Evolutionary conservation across 495 filamentous ascomycete species (phyloP), one percentile per base, ranked within the genome.

Genomic region (Apiosordaria backusii): DNA sequence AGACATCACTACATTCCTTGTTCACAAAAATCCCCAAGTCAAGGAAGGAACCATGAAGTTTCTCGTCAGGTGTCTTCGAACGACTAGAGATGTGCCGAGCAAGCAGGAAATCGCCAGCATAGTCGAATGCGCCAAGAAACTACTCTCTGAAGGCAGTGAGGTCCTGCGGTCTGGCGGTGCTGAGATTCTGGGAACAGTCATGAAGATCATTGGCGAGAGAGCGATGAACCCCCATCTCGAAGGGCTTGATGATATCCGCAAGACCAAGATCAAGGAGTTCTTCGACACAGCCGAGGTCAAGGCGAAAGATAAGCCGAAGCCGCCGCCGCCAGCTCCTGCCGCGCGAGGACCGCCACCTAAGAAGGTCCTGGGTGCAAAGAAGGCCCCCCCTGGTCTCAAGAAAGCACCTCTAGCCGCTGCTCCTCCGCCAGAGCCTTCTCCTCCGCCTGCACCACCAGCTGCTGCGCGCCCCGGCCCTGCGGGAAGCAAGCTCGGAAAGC

Each of bases 161-260:
- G 91, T 83, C 13, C 86, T 93, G 53, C 85, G 96, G 74, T 89
- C 92, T 50, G 91, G 91, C 54, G 95, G 92, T 72, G 93, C 93
- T 15, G 96, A 99, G 72, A 86, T 92, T 40, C 81, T 99, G 19
- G 96, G 96, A 67, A 97, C 93, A 0, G 76, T 99, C 68, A 97
- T 97, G 95, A 98, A 97, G 83, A 98, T 99, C 58, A 89, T 97
- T 82, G 94, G 96, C 54, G 96, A 99, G 73, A 86, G 95, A 52
- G 89, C 89, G n/a, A 99, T 98, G 95, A 91, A 89, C 54, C 91
- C 92, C 6, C 92, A 96, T 74, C 79, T 99, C n/a, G 93, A 98
- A 68, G 92, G 92, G 0, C 80, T 99, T 18, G 96, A 99, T 72
- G 95, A 99, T 24, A 97, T 98, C 64, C 85, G 93, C 63, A 98